phyloP scores from a whole-genome alignment of 306 rosid genomes.

The Argentina anserina region DNA sequence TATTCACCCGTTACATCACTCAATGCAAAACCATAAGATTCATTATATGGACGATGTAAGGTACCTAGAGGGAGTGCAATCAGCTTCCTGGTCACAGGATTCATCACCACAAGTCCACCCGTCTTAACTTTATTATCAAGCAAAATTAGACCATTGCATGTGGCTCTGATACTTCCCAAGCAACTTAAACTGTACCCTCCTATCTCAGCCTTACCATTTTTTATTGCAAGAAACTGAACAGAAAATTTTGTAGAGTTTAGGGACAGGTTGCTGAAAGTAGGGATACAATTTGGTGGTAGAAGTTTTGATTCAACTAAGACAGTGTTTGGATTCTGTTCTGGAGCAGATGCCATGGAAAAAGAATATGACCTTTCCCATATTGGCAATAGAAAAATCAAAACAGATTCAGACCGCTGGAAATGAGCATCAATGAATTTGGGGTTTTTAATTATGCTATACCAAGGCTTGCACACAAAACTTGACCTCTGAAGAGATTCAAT shows the following conservation, averaged over 20 bases:
- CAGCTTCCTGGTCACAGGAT: slow-evolving; percentile 50
- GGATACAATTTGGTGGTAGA: slow-evolving; percentile 21
- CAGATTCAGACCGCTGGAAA: slow-evolving; percentile 37
- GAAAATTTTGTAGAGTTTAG: slow-evolving; percentile 1
- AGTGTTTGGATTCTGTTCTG: slow-evolving; percentile 16
- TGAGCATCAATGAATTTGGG: slow-evolving; percentile 31
- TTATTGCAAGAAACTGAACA: slow-evolving; percentile 33
- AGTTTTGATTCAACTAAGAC: slow-evolving; percentile 35
- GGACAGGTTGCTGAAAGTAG: slow-evolving; percentile 16
- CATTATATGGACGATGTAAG: slow-evolving; percentile 17
- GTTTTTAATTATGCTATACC: slow-evolving; percentile 32
- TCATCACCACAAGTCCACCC: slow-evolving; percentile 37
- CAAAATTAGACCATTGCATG: slow-evolving; percentile 48
- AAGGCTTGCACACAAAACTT: slow-evolving; percentile 46
- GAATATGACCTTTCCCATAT: not conserved
- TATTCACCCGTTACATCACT: slow-evolving; percentile 27
- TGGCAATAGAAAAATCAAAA: slow-evolving; percentile 36
- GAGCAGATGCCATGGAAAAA: slow-evolving; percentile 6
- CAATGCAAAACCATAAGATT: slow-evolving; percentile 43
- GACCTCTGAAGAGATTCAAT: slow-evolving; percentile 39
- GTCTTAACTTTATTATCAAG: slow-evolving; percentile 37
- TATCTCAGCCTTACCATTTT: slow-evolving; percentile 20
- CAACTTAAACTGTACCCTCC: slow-evolving; percentile 35
- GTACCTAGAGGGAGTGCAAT: slow-evolving; percentile 42
- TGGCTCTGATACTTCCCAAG: slow-evolving; percentile 37